A percentile compares a stretch with the other conserved stretches of the same genome.
Evolutionary conservation across 148 eudicot species (phyloP).

Genomic region (Rhododendron kiyosumense): DNA sequence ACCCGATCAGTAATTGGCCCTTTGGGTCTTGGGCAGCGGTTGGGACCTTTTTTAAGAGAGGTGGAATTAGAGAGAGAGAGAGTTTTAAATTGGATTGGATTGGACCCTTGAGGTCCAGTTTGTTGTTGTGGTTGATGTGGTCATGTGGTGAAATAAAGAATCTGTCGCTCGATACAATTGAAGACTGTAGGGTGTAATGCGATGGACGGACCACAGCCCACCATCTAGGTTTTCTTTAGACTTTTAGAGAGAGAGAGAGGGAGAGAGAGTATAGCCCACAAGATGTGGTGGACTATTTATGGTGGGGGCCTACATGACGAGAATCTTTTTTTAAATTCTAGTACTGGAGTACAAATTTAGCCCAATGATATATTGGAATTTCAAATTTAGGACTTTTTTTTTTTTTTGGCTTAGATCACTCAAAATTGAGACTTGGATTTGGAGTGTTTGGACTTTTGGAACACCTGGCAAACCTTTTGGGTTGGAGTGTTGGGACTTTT

Average conservation of each 20-base stretch:
- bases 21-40: slow-evolving; percentile 4
- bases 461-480: neutral
- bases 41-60: neutral
- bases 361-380: neutral
- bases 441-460: neutral
- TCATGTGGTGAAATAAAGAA: neutral
- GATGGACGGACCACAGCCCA: slow-evolving; percentile 19
- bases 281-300: slow-evolving; percentile 1
- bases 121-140: neutral
- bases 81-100: slow-evolving; percentile 22
- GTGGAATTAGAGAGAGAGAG: neutral
- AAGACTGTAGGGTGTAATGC: neutral
- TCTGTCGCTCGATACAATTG: neutral
- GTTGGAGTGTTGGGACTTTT: neutral
- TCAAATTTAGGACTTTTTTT: neutral
- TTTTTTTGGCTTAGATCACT: neutral
- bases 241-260: neutral
- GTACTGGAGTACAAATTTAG: neutral
- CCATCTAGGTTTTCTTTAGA: neutral
- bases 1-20: slow-evolving; percentile 27
- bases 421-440: neutral
- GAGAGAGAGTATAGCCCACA: slow-evolving; percentile 3
- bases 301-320: slow-evolving; percentile 7
- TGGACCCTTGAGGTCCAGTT: slow-evolving; percentile 37
- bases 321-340: neutral